These are phyloP conservation scores for Sedum album DNA, from an alignment of 164 flowering plant species.

Conservation along the genomic window DNA sequence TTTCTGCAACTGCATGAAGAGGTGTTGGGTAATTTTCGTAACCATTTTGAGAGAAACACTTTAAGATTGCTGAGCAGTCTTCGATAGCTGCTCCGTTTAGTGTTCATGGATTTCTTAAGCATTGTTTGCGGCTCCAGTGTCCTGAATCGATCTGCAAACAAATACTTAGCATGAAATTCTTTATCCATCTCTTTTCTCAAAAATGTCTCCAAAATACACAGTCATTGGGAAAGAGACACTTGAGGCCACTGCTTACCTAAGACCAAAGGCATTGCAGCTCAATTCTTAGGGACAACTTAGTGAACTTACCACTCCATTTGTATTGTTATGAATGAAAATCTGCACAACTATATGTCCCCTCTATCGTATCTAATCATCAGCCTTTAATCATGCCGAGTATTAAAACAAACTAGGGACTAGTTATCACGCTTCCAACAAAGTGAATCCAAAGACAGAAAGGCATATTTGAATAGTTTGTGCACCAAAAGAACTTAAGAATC, in stretches of 20 bases:
- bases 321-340: not conserved
- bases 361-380: not conserved
- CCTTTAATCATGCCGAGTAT: not conserved
- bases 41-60: conserved; percentile 30
- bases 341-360: not conserved
- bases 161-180: conserved; percentile 7
- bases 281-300: conserved; percentile 3
- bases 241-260: conserved; percentile 13
- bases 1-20: conserved; percentile 24
- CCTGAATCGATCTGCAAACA: conserved; percentile 12
- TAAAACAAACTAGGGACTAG: no score
- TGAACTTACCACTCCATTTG: not conserved
- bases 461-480: not conserved
- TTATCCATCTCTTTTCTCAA: conserved; percentile 12
- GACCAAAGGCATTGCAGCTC: conserved; percentile 13
- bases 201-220: conserved; percentile 9
- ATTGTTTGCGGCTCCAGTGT: conserved; percentile 15
- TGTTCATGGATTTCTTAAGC: conserved; percentile 19
- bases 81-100: conserved; percentile 17
- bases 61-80: conserved; percentile 32
- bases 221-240: conserved; percentile 16
- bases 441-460: not conserved
- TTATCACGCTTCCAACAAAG: no score
- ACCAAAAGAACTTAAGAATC: not conserved
- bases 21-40: conserved; percentile 37